phyloP scores from a whole-genome alignment of 2,329 filamentous ascomycete species.

The Fusarium brevicatenulatum region DNA sequence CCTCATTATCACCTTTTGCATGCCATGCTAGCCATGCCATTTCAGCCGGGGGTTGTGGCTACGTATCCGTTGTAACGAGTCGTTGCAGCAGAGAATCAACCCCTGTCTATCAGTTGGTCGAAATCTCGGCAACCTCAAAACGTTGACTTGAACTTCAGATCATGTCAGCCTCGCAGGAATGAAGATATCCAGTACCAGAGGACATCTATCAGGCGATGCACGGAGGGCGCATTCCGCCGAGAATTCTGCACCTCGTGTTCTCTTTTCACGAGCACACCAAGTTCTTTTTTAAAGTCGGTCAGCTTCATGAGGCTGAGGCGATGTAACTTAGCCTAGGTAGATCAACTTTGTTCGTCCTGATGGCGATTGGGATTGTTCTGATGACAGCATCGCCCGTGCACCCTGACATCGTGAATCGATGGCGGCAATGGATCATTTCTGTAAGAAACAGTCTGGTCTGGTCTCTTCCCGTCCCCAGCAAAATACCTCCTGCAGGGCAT shows the following conservation, averaged over 20 bases:
- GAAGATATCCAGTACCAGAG: constrained; percentile 5
- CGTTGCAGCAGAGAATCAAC: background rate
- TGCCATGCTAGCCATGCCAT: constrained; percentile 32
- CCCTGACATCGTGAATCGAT: constrained; percentile 23
- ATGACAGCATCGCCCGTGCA: constrained; percentile 33
- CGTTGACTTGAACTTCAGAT: constrained; percentile 21
- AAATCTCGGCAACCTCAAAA: constrained; percentile 35
- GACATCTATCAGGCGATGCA: constrained; percentile 31
- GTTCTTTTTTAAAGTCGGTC: constrained; percentile 26
- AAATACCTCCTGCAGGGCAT: constrained; percentile 1
- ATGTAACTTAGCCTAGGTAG: background rate
- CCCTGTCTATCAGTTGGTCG: constrained; percentile 30
- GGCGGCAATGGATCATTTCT: constrained; percentile 22
- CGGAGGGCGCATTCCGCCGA: constrained; percentile 35
- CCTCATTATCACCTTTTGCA: constrained; percentile 22
- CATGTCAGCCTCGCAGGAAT: constrained; percentile 39
- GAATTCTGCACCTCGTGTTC: constrained; percentile 30
- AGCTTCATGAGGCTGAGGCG: constrained; percentile 30
- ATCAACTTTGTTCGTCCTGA: background rate
- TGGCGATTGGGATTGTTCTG: background rate
- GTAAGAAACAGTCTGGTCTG: constrained; percentile 27
- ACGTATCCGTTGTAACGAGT: constrained; percentile 20
- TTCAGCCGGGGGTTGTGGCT: constrained; percentile 15
- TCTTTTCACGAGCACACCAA: constrained; percentile 28
- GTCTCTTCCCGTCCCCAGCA: constrained; percentile 30